A percentile compares a stretch with the other conserved stretches of the same genome.
Conservation (phyloP, 2,329 filamentous ascomycete genomes). For the Dactylellina parvicollis region DNA sequence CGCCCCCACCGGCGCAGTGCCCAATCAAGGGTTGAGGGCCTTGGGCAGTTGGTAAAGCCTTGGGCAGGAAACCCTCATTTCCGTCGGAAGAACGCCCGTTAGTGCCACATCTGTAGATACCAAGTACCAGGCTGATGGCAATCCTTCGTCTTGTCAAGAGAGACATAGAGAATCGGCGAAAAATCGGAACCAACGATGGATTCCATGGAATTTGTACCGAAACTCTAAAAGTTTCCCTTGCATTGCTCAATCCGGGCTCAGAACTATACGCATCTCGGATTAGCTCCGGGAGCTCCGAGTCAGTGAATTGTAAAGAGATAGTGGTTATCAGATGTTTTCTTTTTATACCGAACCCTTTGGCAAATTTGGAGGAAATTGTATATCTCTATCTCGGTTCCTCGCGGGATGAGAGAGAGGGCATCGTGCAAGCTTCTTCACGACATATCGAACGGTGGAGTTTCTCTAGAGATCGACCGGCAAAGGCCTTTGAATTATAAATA, state of each 20-base stretch:
- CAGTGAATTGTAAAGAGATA: not conserved
- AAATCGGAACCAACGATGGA: slow-evolving; percentile 22
- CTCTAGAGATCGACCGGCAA: not conserved
- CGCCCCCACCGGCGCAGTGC: not conserved
- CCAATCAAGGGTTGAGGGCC: slow-evolving; percentile 5
- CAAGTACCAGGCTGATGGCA: slow-evolving; percentile 40
- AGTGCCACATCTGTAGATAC: not conserved
- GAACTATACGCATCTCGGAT: slow-evolving; percentile 18
- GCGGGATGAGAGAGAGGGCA: not conserved
- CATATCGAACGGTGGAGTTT: not conserved
- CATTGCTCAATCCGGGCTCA: not conserved
- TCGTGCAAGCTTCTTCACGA: not conserved
- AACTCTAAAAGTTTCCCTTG: not conserved
- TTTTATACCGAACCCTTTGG: not conserved
- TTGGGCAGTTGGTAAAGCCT: not conserved
- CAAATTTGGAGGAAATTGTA: not conserved
- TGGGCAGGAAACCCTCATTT: too few species aligned
- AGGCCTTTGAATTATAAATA: not conserved
- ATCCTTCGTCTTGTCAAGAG: slow-evolving; percentile 7
- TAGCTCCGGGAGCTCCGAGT: slow-evolving; percentile 36
- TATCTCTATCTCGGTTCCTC: slow-evolving; percentile 4
- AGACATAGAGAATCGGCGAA: slow-evolving; percentile 13
- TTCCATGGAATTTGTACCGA: not conserved
- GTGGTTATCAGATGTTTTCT: not conserved
- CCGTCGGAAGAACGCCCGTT: not conserved